These are phyloP conservation scores for Akanthomyces dipterigenus DNA, from an alignment of 2,329 filamentous ascomycete genomes.

Conservation along the genomic window DNA sequence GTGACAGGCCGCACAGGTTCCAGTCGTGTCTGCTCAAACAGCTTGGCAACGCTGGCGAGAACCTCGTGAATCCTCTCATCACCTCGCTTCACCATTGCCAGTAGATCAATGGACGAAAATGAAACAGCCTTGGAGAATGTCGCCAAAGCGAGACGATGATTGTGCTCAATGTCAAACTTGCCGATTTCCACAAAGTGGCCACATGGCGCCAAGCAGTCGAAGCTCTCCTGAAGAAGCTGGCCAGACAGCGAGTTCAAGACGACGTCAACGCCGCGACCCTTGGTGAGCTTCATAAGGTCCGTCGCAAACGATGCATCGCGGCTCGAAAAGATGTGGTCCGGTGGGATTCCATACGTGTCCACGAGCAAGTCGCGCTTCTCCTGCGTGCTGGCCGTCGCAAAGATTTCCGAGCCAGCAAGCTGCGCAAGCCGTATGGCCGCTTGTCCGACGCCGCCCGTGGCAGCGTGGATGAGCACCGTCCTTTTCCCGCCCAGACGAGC, in stretches of 20 bases:
- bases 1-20: slow-evolving; percentile 16
- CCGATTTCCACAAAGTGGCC: slow-evolving; percentile 26
- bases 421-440: slow-evolving; percentile 31
- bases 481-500: slow-evolving; percentile 17
- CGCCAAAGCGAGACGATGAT: slow-evolving; percentile 30
- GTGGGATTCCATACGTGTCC: slow-evolving; percentile 23
- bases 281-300: slow-evolving; percentile 20
- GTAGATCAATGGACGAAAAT: slow-evolving; percentile 33
- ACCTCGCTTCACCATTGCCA: slow-evolving; percentile 16
- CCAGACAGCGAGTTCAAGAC: slow-evolving; percentile 26
- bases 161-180: slow-evolving; percentile 29
- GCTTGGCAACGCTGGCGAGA: slow-evolving; percentile 15
- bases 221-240: slow-evolving; percentile 20
- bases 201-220: slow-evolving; percentile 29
- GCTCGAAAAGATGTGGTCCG: slow-evolving; percentile 28
- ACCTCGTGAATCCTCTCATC: slow-evolving; percentile 19
- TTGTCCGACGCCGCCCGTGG: slow-evolving; percentile 30
- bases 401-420: slow-evolving; percentile 28
- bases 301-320: slow-evolving; percentile 23
- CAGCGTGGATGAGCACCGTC: slow-evolving; percentile 31
- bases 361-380: slow-evolving; percentile 21
- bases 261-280: slow-evolving; percentile 25
- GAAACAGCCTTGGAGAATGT: slow-evolving; percentile 28
- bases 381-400: slow-evolving; percentile 29
- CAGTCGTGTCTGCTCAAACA: slow-evolving; percentile 15